These are phyloP conservation scores for Echium plantagineum DNA, from an alignment of 257 asterid species.

Conservation along the genomic window DNA sequence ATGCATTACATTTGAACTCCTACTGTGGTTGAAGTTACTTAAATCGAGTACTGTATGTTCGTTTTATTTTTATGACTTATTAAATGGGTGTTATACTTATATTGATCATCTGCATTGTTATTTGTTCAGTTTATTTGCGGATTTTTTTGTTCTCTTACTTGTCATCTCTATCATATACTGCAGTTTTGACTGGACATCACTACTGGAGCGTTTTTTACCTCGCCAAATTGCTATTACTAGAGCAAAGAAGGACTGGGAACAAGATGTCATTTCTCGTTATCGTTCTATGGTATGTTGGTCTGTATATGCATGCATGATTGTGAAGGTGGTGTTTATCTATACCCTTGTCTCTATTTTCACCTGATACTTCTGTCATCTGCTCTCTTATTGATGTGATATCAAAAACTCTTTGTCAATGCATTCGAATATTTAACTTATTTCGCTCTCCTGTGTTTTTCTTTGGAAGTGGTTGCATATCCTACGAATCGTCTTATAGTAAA, in stretches of 20 bases:
- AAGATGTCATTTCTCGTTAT: slow-evolving; percentile 81
- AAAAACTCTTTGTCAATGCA: too few relatives aligned
- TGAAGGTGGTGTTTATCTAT: background rate
- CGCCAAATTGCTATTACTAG: slow-evolving; percentile 87
- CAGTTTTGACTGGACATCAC: slow-evolving; percentile 73
- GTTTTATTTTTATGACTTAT: background rate
- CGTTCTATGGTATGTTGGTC: slow-evolving; percentile 57
- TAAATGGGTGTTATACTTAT: background rate
- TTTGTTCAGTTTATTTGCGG: background rate
- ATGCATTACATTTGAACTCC: background rate
- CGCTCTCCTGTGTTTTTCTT: too few relatives aligned
- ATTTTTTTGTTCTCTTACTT: background rate
- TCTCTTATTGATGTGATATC: background rate
- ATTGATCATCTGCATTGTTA: background rate
- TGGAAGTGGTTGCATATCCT: background rate
- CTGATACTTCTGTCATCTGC: background rate
- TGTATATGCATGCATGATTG: background rate
- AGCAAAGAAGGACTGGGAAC: slow-evolving; percentile 95
- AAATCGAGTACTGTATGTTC: background rate
- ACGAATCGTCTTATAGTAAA: too few relatives aligned
- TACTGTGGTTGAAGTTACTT: background rate
- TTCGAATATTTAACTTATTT: background rate
- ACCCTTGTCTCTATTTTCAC: background rate
- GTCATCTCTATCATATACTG: background rate
- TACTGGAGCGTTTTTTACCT: slow-evolving; percentile 79